Percentiles rank a stretch among this genome's conserved stretches.
phyloP scores from a whole-genome alignment of 345 rosid genomes.

The Acer yangbiense region DNA sequence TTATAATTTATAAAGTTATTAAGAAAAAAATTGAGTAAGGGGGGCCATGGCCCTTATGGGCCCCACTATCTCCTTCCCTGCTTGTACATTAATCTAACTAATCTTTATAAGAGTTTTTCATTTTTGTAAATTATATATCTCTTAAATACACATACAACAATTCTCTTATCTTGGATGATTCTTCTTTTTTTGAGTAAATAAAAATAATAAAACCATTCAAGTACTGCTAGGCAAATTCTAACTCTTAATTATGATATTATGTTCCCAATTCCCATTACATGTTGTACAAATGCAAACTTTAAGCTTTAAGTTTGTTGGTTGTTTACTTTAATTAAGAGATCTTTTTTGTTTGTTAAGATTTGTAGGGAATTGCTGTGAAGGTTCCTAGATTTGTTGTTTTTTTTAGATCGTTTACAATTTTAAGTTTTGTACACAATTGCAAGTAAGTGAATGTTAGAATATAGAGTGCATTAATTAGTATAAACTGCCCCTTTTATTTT shows the following conservation, averaged over 20 bases:
- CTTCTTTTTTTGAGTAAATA: neutral
- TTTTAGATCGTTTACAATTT: neutral
- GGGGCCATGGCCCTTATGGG: no score
- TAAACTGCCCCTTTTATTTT: neutral
- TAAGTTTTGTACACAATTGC: neutral
- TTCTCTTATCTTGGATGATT: neutral
- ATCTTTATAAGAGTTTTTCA: no score
- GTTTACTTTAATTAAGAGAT: neutral
- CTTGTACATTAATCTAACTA: no score
- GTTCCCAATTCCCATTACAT: neutral
- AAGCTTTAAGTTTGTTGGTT: neutral
- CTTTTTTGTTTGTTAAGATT: neutral
- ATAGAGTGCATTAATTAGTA: neutral
- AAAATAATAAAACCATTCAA: neutral
- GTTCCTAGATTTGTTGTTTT: constrained; percentile 17
- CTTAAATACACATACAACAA: neutral
- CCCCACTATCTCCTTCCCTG: no score
- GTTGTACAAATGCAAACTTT: neutral
- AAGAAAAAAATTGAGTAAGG: no score
- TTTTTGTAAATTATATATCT: neutral
- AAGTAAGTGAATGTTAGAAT: neutral
- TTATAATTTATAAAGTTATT: no score
- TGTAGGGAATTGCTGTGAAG: constrained; percentile 18
- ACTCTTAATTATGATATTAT: no score
- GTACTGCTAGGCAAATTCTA: neutral